These are phyloP conservation scores for Claviceps purpurea DNA, from an alignment of 2,329 filamentous ascomycete genomes.

Conservation along the genomic window DNA sequence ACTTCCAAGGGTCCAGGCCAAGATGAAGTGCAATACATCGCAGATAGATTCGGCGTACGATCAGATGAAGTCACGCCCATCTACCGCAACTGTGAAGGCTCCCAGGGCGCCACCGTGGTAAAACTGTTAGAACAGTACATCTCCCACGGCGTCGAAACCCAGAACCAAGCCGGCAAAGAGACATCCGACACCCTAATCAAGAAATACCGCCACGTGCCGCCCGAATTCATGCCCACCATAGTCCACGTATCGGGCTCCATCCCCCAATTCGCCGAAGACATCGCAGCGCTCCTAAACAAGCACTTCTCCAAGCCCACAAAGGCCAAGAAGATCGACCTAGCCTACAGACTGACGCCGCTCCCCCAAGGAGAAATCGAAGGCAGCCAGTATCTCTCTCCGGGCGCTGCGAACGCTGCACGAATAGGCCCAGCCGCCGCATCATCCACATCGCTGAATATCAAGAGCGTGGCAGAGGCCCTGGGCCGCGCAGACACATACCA, in stretches of 20 bases:
- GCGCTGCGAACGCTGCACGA: not conserved
- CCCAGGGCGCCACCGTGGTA: constrained; percentile 26
- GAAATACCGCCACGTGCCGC: constrained; percentile 29
- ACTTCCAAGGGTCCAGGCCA: constrained; percentile 12
- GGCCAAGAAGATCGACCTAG: constrained; percentile 22
- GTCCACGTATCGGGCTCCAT: constrained; percentile 26
- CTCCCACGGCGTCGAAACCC: constrained; percentile 20
- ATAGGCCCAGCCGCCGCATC: not conserved
- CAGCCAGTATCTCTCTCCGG: not conserved
- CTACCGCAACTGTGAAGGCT: constrained; percentile 25
- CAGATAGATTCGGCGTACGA: constrained; percentile 28
- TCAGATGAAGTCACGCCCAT: constrained; percentile 26
- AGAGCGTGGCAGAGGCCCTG: constrained; percentile 16
- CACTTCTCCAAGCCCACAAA: constrained; percentile 27
- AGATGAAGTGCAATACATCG: constrained; percentile 30
- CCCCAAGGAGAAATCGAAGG: constrained; percentile 10
- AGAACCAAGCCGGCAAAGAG: constrained; percentile 17
- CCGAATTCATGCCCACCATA: constrained; percentile 27
- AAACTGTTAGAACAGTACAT: constrained; percentile 31
- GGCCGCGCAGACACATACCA: constrained; percentile 15
- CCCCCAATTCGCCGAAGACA: constrained; percentile 23
- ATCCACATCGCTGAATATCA: not conserved
- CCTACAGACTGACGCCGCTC: constrained; percentile 25
- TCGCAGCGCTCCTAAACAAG: constrained; percentile 27
- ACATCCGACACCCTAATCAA: constrained; percentile 20